phyloP scores from a whole-genome alignment of 2,329 filamentous ascomycete genomes.

The Clarireedia hainanense region DNA sequence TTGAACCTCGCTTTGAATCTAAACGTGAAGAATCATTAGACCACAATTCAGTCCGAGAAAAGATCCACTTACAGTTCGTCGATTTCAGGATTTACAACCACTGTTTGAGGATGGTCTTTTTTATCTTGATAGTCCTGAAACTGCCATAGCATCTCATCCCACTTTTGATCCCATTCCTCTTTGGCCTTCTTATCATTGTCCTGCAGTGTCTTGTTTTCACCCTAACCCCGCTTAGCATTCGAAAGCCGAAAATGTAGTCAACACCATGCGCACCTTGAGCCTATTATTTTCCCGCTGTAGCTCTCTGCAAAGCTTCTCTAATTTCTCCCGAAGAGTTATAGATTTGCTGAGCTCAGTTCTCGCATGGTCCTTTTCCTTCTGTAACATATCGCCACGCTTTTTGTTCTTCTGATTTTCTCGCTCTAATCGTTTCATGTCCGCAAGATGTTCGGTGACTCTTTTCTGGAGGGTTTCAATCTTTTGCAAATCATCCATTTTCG shows the following conservation, averaged over 20 bases:
- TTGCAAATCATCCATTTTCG: constrained; percentile 85
- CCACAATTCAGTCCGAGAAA: constrained; percentile 6
- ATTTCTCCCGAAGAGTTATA: constrained; percentile 84
- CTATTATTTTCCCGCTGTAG: constrained; percentile 97
- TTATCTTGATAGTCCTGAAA: constrained; percentile 84
- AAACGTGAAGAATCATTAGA: constrained; percentile 35
- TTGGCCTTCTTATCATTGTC: constrained; percentile 79
- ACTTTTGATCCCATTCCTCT: constrained; percentile 75
- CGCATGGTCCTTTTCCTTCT: constrained; percentile 92
- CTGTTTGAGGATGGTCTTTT: constrained; percentile 74
- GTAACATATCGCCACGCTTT: constrained; percentile 85
- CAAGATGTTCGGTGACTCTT: constrained; percentile 82
- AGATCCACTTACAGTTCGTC: constrained; percentile 64
- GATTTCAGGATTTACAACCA: constrained; percentile 75
- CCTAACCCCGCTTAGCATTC: constrained; percentile 39
- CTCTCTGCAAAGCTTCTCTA: constrained; percentile 92
- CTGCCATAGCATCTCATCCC: constrained; percentile 71
- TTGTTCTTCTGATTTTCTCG: constrained; percentile 93
- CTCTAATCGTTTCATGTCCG: constrained; percentile 92
- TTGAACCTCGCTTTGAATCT: constrained; percentile 85
- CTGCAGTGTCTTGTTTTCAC: constrained; percentile 87
- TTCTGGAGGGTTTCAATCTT: constrained; percentile 87
- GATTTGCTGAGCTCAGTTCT: constrained; percentile 86
- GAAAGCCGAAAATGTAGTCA: constrained; percentile 5
- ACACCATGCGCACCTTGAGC: constrained; percentile 61